Base-by-base conservation (phyloP, 257 asterid species). In the Rauvolfia tetraphylla region DNA sequence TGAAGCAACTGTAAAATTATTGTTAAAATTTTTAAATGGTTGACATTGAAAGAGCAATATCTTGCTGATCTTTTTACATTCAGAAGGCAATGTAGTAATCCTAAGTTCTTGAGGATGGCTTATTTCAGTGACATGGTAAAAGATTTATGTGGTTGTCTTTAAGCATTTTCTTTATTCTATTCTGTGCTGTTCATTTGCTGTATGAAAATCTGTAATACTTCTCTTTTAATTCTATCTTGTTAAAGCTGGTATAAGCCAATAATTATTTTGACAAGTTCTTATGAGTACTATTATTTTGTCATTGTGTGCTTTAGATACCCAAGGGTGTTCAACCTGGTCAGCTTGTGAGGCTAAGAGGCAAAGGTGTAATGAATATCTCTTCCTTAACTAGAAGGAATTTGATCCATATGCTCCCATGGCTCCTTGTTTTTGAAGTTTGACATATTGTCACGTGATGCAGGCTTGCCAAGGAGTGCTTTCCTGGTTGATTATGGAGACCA, bases 241-340 rank as follows among this genome's bases (percentile, higher is more conserved):
- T 31, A 33, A 59, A 5, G 51, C 76, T 49, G 57, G 54, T 54
- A 51, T 53, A 65, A 62, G 20, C 34, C 1, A 39, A 39, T 7
- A 39, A 11, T 14, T 27, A 46, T 49, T 59, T 58, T 56, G 41
- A 59, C 44, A 62, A 14, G 13, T 63, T 65, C 66, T 69, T 73
- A 23, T 10, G 70, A 46, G n/a, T n/a, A n/a, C n/a, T n/a, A n/a
- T n/a, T n/a, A n/a, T 79, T 75, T 49, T 58, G 42, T 51, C 57
- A 53, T 68, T 84, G 75, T 85, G 83, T 72, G 56, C 76, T 44
- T 72, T 82, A 94, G 98, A 91, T 94, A 86, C 98, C 98, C 13
- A 89, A 85, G 87, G 97, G 97, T 58, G 97, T 92, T 79, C 97
- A 94, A 84, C 97, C 85, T 77, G 97, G 97, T 76, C 97, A 94